These are phyloP conservation scores for Clausena lansium DNA, from an alignment of 345 rosid genomes.

Conservation along the genomic window DNA sequence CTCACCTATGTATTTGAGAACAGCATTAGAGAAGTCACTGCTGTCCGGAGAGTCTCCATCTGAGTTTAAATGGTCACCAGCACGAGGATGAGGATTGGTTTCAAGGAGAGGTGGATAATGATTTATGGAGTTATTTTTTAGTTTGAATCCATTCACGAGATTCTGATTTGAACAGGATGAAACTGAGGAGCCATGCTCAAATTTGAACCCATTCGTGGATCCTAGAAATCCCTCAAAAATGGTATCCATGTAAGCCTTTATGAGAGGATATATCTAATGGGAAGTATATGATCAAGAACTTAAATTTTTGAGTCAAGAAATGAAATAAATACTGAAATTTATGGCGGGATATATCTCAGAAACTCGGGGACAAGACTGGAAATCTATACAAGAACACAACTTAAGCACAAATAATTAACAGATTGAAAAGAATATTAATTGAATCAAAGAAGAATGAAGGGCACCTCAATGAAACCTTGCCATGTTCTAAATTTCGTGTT, in stretches of 20 bases:
- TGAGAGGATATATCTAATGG: background rate
- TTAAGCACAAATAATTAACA: background rate
- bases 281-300: background rate
- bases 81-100: constrained; percentile 1
- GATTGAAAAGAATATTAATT: background rate
- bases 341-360: background rate
- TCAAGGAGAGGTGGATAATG: constrained; percentile 8
- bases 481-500: background rate
- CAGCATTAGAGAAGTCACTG: constrained; percentile 31
- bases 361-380: background rate
- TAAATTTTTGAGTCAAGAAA: background rate
- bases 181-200: constrained; percentile 11
- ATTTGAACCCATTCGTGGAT: constrained; percentile 22
- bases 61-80: constrained; percentile 6
- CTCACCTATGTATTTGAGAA: constrained; percentile 67
- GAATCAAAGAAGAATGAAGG: background rate
- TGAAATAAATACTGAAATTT: background rate
- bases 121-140: background rate
- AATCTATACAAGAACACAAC: background rate
- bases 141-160: constrained; percentile 23
- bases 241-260: constrained; percentile 23
- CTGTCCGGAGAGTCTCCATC: constrained; percentile 33
- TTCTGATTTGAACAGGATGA: constrained; percentile 20
- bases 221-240: constrained; percentile 15
- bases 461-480: background rate